A percentile compares a stretch with the other conserved stretches of the same genome.
Evolutionary conservation across 176 grass and related monocot species (phyloP).

Genomic region (Alloteropsis semialata): DNA sequence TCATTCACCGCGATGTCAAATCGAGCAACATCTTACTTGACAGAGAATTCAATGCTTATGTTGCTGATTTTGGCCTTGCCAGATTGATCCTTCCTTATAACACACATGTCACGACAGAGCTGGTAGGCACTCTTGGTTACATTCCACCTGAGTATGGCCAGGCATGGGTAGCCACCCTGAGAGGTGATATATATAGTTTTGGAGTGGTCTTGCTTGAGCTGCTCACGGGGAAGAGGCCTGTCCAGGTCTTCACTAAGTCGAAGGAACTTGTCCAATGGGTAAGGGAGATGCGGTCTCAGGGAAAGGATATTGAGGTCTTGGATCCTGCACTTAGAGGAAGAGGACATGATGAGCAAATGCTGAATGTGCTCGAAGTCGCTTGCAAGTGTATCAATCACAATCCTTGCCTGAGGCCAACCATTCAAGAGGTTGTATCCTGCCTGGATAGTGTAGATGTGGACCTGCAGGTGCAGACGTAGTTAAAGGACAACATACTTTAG

Average conservation of each 20-base stretch:
- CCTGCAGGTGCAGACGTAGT: conserved; percentile 30
- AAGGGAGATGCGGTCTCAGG: conserved; percentile 44
- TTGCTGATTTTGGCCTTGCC: conserved; percentile 88
- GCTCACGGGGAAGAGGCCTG: conserved; percentile 71
- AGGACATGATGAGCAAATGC: conserved; percentile 69
- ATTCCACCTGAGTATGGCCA: conserved; percentile 94
- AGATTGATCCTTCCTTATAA: conserved; percentile 78
- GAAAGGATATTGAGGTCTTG: conserved; percentile 55
- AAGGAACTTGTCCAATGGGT: conserved; percentile 83
- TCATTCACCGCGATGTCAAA: conserved; percentile 90
- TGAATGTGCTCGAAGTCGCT: conserved; percentile 66
- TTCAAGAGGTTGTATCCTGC: conserved; percentile 65
- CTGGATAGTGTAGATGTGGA: conserved; percentile 39
- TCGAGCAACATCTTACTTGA: conserved; percentile 95
- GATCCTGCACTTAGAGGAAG: conserved; percentile 50
- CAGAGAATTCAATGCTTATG: conserved; percentile 63
- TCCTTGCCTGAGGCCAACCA: conserved; percentile 61
- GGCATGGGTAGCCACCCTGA: conserved; percentile 69
- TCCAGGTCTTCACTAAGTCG: conserved; percentile 59
- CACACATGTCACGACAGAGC: conserved; percentile 87
- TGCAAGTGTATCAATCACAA: conserved; percentile 68
- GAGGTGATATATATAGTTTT: conserved; percentile 89
- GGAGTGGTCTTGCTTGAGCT: conserved; percentile 90
- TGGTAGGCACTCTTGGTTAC: conserved; percentile 86
- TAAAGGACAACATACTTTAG: conserved; percentile 11